These are phyloP conservation scores for Cercophora samala DNA, from an alignment of 495 filamentous ascomycete genomes.

Conservation along the genomic window DNA sequence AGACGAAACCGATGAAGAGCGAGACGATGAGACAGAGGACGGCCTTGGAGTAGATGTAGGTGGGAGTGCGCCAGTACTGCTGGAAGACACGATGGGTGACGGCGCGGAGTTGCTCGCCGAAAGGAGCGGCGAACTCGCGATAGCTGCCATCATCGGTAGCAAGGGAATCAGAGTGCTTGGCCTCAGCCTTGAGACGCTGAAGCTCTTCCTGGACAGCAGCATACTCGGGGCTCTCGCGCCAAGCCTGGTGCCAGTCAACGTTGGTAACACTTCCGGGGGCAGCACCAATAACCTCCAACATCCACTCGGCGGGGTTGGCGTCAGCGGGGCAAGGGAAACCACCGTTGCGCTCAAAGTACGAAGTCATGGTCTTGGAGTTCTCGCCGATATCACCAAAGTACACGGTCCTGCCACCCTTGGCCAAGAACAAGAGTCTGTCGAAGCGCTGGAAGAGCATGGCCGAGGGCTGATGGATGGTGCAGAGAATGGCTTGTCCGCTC, in stretches of 20 bases:
- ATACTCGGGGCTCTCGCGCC: constrained; percentile 75
- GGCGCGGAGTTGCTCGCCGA: constrained; percentile 50
- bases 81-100: constrained; percentile 69
- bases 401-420: constrained; percentile 75
- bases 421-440: constrained; percentile 80
- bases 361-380: constrained; percentile 66
- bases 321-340: constrained; percentile 66
- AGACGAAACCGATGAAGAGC: constrained; percentile 86
- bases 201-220: constrained; percentile 65
- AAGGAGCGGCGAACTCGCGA: constrained; percentile 56
- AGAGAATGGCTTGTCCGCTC: constrained; percentile 81
- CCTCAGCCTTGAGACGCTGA: constrained; percentile 59
- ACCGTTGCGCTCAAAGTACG: constrained; percentile 80
- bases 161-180: constrained; percentile 39
- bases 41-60: constrained; percentile 75
- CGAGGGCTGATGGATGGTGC: constrained; percentile 91
- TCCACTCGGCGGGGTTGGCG: constrained; percentile 94
- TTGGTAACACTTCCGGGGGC: constrained; percentile 75
- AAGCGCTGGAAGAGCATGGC: constrained; percentile 90
- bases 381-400: constrained; percentile 90
- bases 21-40: constrained; percentile 56
- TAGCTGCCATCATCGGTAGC: constrained; percentile 38
- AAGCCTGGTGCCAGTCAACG: constrained; percentile 78
- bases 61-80: constrained; percentile 86
- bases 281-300: constrained; percentile 90